Evolutionary conservation across 2,329 filamentous ascomycete genomes (phyloP), one percentile per base, ranked within the genome.

Genomic region (Sarocladiaceae sp.): DNA sequence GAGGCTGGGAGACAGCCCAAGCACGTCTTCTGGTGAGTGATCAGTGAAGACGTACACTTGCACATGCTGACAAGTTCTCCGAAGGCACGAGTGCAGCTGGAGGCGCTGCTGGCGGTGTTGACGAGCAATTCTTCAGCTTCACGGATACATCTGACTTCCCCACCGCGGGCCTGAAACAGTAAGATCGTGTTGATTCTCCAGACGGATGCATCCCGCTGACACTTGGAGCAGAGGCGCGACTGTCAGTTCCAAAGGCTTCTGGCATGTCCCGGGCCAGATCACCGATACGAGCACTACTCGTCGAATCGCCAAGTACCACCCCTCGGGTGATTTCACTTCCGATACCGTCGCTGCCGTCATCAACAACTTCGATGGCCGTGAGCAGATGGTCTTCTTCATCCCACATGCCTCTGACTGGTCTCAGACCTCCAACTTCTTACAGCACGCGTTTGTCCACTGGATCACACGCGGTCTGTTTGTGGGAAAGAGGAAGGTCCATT

Each of bases 401-500:
- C 66, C 69, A 15, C 82, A 79, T 50, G 68, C 68, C 11, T 66
- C 66, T 20, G 67, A 69, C 49, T 73, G 70, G 71, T 67, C 62
- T 54, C 58, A 73, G 13, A 75, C 79, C 2, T 80, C 77, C 58
- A 82, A 74, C 63, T 81, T 75, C 59, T 63, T 83, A 47, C 80
- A 84, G 64, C 82, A 85, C 64, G 72, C 80, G 11, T 83, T 78
- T 73, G 83, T 85, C 54, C 76, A 76, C 58, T 85, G 80, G 81
- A 62, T 82, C 29, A 84, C 82, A 4, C 73, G 79, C 55, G 81
- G 82, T 33, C 63, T 84, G 8, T 78, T 79, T 55, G 68, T 77
- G 10, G 80, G 80, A n/a, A 76, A 78, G 60, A 74, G 78, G 51
- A 73, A 79, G 55, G 69, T 77, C 33, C 75, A 80, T 55, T 64